A percentile compares a stretch with the other conserved stretches of the same genome.
Conservation (phyloP, 1,284 basidiomycete species). For the Leucoagaricus sp. region DNA sequence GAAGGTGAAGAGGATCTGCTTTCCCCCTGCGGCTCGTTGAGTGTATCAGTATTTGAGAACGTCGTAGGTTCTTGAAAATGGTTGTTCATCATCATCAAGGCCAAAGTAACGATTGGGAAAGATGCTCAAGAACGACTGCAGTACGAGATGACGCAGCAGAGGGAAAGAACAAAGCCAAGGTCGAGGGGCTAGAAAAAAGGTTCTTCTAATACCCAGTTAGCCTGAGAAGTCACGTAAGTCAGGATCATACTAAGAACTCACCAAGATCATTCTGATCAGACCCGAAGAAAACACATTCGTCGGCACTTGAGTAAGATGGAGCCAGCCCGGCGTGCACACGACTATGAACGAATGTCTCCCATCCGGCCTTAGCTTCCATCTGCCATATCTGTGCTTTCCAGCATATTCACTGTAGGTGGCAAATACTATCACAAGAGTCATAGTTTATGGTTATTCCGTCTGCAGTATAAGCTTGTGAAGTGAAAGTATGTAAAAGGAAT, state of each 20-base stretch:
- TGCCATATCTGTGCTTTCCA: no score
- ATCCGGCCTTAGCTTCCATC: no score
- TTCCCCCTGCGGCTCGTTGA: slow-evolving; percentile 14
- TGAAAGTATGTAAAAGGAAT: no score
- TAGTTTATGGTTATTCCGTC: no score
- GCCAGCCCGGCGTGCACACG: no score
- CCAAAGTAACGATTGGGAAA: neutral
- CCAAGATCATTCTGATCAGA: neutral
- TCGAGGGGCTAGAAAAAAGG: neutral
- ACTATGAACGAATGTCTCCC: no score
- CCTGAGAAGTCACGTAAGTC: neutral
- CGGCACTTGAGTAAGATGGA: no score
- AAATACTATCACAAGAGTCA: no score
- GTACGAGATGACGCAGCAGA: neutral
- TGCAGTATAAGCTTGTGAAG: no score
- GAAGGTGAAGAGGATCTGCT: neutral
- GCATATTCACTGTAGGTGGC: no score
- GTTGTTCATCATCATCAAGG: neutral
- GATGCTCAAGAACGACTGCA: neutral
- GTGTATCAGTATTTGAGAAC: slow-evolving; percentile 25
- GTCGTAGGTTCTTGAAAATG: slow-evolving; percentile 23
- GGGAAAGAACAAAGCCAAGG: neutral
- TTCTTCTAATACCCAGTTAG: no score
- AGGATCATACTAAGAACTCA: neutral
- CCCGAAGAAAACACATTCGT: no score